phyloP scores from a whole-genome alignment of 2,329 filamentous ascomycete genomes.

The Alternaria longipes region DNA sequence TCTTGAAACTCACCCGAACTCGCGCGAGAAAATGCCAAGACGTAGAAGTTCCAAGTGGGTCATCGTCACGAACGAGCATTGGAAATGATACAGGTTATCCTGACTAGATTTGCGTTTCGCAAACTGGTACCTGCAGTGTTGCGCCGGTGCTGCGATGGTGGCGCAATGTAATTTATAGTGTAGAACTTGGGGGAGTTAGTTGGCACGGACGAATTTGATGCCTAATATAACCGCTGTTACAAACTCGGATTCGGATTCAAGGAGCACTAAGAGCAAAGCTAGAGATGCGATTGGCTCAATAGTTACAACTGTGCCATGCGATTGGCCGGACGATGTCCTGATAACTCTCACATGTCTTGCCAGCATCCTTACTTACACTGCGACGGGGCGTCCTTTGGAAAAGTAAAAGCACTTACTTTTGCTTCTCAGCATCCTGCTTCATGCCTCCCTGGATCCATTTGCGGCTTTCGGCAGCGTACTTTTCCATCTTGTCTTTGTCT shows the following conservation, averaged over 20 bases:
- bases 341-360: background rate
- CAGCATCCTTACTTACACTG: background rate
- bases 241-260: background rate
- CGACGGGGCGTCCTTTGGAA: background rate
- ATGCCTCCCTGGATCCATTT: constrained; percentile 75
- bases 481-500: constrained; percentile 67
- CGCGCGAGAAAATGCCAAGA: background rate
- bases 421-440: constrained; percentile 65
- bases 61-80: background rate
- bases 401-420: constrained; percentile 36
- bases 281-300: constrained; percentile 1
- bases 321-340: background rate
- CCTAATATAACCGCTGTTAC: background rate
- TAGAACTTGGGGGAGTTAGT: constrained; percentile 2
- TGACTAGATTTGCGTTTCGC: background rate
- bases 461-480: constrained; percentile 60
- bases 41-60: constrained; percentile 7
- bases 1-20: constrained; percentile 6
- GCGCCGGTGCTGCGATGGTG: constrained; percentile 1
- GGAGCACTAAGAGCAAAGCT: background rate
- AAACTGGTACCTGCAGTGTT: background rate
- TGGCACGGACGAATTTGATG: background rate
- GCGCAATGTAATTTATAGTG: constrained; percentile 4
- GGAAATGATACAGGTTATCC: background rate
- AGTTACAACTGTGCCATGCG: background rate